Percentiles rank a stretch among this genome's conserved stretches.
Conservation (phyloP, 371 early-diverging fungal genomes). For the Polyrhizophydium stewartii region DNA sequence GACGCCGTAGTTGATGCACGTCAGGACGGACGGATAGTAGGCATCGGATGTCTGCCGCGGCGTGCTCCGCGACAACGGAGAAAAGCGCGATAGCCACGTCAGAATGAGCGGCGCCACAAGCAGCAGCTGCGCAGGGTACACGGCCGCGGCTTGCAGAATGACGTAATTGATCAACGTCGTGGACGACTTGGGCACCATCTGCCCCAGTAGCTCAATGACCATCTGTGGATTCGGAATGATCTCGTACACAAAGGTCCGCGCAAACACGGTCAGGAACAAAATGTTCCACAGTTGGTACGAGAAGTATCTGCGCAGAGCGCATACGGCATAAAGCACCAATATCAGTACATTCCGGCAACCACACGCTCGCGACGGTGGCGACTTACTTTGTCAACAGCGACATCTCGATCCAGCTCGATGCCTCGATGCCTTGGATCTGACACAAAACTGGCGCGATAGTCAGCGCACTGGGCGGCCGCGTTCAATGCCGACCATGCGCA, state of each 20-base stretch:
- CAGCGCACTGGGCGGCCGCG: too few species aligned
- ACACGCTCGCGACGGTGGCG: not conserved
- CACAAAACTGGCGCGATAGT: slow-evolving; percentile 22
- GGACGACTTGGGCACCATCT: slow-evolving; percentile 52
- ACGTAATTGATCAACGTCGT: slow-evolving; percentile 36
- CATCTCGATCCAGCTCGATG: slow-evolving; percentile 64
- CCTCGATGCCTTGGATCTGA: slow-evolving; percentile 59
- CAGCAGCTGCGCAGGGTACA: slow-evolving; percentile 37
- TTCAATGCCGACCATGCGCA: too few species aligned
- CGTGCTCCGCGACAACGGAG: slow-evolving; percentile 26
- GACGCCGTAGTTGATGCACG: slow-evolving; percentile 38
- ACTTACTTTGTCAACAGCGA: slow-evolving; percentile 60
- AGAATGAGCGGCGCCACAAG: slow-evolving; percentile 38
- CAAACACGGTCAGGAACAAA: slow-evolving; percentile 76
- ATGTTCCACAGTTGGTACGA: slow-evolving; percentile 86
- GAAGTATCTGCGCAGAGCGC: slow-evolving; percentile 84
- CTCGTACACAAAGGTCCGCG: slow-evolving; percentile 67
- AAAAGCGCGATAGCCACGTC: slow-evolving; percentile 30
- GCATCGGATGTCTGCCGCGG: slow-evolving; percentile 41
- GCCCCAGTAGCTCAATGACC: slow-evolving; percentile 66
- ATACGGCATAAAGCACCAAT: too few species aligned
- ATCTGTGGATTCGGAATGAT: slow-evolving; percentile 63
- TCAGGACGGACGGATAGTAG: slow-evolving; percentile 39
- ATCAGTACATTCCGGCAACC: too few species aligned
- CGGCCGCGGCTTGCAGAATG: slow-evolving; percentile 35